Base-by-base conservation (phyloP, 768 basidiomycete genomes). In the Cyclocybe cylindracea region DNA sequence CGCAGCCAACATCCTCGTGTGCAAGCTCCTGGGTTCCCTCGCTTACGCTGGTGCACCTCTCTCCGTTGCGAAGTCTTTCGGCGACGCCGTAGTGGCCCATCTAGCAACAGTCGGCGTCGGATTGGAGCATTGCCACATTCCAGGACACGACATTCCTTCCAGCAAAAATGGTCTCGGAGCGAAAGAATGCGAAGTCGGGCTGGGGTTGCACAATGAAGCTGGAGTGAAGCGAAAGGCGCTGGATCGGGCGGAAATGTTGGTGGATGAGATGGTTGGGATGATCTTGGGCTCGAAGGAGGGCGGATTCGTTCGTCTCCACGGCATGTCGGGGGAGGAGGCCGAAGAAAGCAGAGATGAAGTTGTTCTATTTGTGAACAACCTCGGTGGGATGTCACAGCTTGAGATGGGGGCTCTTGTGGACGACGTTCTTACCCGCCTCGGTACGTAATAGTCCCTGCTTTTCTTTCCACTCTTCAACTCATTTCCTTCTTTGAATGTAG, bases 171-270 rank as follows among this genome's bases (percentile, higher is more conserved):
- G 48, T 58, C 58, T 71, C 32, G 56, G 47, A 11, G 58, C 62
- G 1, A 57, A 60, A 8, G 69, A 72, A 37, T 73, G 66, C 36
- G 79, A 84, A 61, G 68, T 83, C 33, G 81, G 82, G 0, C 60
- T 83, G 10, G 83, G 82, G 1, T 59, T 85, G 47, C 82, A 84
- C 57, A 84, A 83, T 50, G 83, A 84, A 61, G 76, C 79, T 48
- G 75, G 73, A 6, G 72, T 66, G 5, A 48, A 33, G 40, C 74
- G 70, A 31, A 70, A 70, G 44, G 46, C 52, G 45, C 55, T 82
- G 10, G 78, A 77, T 1, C 73, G 55, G 4, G 57, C 67, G 8
- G 53, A 50, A 14, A 51, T 53, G 32, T 47, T 74, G 9, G 51
- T 76, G 10, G 56, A 44, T 24, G 59, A 69, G n/a, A 72, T 75